phyloP scores from a whole-genome alignment of 2,329 filamentous ascomycete genomes.

The Ophiobolus disseminans region DNA sequence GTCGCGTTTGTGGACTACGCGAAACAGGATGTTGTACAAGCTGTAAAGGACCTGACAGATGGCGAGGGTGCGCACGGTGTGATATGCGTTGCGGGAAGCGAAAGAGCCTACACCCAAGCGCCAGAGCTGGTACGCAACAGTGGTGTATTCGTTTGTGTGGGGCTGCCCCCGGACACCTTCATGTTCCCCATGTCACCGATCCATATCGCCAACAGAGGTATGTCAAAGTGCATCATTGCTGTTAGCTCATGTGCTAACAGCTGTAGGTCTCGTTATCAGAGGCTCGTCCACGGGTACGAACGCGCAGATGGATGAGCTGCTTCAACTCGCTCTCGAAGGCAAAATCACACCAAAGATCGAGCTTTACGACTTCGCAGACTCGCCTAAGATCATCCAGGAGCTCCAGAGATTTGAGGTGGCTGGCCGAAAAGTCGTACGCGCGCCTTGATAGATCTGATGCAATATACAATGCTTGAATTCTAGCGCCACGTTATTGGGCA shows the following conservation, averaged over 20 bases:
- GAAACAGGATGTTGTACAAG: conserved; percentile 54
- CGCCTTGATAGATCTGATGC: conserved; percentile 30
- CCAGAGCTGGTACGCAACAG: conserved; percentile 53
- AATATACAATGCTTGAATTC: too few relatives aligned
- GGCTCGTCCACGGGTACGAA: conserved; percentile 56
- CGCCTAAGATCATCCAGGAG: conserved; percentile 45
- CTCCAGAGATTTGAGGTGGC: conserved; percentile 45
- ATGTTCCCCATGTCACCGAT: conserved; percentile 56
- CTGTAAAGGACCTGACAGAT: conserved; percentile 50
- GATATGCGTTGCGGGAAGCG: conserved; percentile 56
- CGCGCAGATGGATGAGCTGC: conserved; percentile 55
- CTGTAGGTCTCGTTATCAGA: conserved; percentile 51
- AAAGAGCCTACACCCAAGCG: conserved; percentile 54
- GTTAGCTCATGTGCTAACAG: conserved; percentile 2
- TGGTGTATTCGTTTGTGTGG: conserved; percentile 58
- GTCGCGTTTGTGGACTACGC: conserved; percentile 79
- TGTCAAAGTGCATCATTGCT: neutral
- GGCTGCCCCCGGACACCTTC: conserved; percentile 53
- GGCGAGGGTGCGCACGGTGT: conserved; percentile 56
- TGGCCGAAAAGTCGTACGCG: conserved; percentile 45
- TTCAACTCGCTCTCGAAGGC: conserved; percentile 52
- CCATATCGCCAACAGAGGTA: conserved; percentile 56
- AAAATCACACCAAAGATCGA: conserved; percentile 51
- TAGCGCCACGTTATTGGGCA: too few relatives aligned
- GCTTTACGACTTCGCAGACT: conserved; percentile 46